phyloP scores from a whole-genome alignment of 1,139 yeast genomes.

The Pichia sp. region DNA sequence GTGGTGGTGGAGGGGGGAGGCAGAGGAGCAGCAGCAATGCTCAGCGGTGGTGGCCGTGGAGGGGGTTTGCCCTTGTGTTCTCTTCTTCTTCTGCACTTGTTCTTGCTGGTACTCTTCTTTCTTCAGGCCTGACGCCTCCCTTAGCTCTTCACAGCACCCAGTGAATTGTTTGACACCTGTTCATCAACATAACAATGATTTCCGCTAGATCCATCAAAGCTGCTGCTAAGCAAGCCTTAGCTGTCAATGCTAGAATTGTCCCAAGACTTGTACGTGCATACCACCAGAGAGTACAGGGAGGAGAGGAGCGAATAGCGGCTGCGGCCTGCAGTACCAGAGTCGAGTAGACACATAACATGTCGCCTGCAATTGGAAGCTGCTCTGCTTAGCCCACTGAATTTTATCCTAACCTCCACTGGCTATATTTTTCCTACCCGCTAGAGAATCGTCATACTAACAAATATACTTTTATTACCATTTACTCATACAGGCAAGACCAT shows the following conservation, averaged over 20 bases:
- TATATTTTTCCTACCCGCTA: background rate
- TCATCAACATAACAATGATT: conserved; percentile 47
- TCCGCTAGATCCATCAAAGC: conserved; percentile 81
- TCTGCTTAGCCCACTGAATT: too few species aligned
- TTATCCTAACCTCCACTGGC: too few species aligned
- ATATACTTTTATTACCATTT: conserved; percentile 11
- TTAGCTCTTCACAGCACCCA: background rate
- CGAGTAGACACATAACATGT: background rate
- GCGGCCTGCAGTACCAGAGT: background rate
- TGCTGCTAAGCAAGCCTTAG: conserved; percentile 73
- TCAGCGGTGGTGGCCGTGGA: background rate
- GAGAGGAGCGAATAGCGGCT: background rate
- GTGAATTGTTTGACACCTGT: conserved; percentile 12
- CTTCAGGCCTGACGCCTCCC: background rate
- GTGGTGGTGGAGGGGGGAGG: background rate
- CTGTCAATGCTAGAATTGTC: conserved; percentile 52
- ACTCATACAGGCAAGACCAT: conserved; percentile 60
- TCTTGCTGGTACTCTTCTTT: background rate
- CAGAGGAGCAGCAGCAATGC: background rate
- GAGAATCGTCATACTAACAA: background rate
- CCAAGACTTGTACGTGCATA: conserved; percentile 58
- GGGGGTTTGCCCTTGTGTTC: conserved; percentile 1
- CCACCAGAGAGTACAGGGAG: background rate
- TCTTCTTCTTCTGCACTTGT: conserved; percentile 2
- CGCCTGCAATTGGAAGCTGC: too few species aligned